phyloP scores from a whole-genome alignment of 169 alveolate species.

The Eimeria acervulina region DNA sequence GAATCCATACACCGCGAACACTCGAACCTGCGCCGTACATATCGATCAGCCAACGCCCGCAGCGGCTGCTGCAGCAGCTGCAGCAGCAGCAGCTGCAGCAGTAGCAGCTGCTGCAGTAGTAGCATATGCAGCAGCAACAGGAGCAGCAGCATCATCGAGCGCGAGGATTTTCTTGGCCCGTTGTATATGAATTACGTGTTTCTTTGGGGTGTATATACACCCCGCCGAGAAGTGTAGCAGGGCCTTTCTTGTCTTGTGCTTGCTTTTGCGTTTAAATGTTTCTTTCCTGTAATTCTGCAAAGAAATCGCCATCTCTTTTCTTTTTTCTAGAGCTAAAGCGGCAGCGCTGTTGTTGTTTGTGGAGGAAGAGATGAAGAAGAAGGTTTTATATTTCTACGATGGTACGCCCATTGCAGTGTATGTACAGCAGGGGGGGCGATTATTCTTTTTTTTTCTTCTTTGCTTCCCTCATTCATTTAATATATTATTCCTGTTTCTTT shows the following conservation, averaged over 20 bases:
- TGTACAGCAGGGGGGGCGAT: not conserved
- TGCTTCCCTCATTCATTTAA: too few species aligned
- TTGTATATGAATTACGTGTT: not conserved
- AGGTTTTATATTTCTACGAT: constrained; percentile 73
- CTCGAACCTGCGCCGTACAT: not conserved
- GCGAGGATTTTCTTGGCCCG: too few species aligned
- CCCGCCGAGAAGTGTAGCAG: not conserved
- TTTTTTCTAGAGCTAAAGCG: too few species aligned
- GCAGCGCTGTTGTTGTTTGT: not conserved
- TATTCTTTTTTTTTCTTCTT: too few species aligned
- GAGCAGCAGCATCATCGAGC: not conserved
- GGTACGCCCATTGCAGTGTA: constrained; percentile 37
- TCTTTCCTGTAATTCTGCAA: too few species aligned
- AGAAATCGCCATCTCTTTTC: too few species aligned
- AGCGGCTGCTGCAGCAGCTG: constrained; percentile 22
- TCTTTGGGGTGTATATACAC: not conserved
- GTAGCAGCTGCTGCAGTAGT: not conserved
- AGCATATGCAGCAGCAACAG: not conserved
- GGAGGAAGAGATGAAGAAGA: not conserved
- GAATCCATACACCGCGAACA: too few species aligned
- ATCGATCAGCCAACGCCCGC: not conserved
- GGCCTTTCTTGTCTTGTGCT: not conserved
- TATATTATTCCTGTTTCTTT: not conserved
- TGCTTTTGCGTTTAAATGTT: too few species aligned
- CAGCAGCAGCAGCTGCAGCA: constrained; percentile 42